Percentiles rank a stretch among this genome's conserved stretches.
These are phyloP conservation scores for Botrytis elliptica DNA, from an alignment of 2,329 filamentous ascomycete genomes.

Conservation along the genomic window DNA sequence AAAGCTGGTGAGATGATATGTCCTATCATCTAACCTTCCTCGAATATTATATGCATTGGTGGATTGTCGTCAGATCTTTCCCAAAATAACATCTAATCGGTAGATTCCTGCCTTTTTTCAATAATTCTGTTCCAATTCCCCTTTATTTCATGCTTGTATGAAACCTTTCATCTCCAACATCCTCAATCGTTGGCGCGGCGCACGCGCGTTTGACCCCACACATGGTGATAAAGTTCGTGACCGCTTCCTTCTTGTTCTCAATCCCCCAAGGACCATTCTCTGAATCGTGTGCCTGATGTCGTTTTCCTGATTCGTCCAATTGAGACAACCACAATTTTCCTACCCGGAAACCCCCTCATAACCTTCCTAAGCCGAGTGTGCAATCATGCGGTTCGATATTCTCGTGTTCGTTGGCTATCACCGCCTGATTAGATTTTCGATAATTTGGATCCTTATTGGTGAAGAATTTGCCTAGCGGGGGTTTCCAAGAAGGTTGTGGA, in stretches of 20 bases:
- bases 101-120: not conserved
- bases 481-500: constrained; percentile 10
- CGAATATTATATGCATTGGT: not conserved
- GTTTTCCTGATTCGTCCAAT: not conserved
- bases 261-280: not conserved
- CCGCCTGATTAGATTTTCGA: constrained; percentile 8
- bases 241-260: not conserved
- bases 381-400: constrained; percentile 1
- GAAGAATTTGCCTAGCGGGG: constrained; percentile 1
- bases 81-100: not conserved
- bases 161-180: constrained; percentile 15
- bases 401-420: constrained; percentile 4
- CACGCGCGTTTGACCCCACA: constrained; percentile 19
- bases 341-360: constrained; percentile 3
- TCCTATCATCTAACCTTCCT: not conserved
- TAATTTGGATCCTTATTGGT: constrained; percentile 3
- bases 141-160: not conserved
- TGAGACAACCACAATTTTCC: not conserved
- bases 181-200: constrained; percentile 1
- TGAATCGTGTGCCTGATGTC: not conserved
- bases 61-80: not conserved
- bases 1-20: constrained; percentile 2
- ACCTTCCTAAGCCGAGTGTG: not conserved
- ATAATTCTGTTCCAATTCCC: not conserved
- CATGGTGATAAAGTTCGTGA: not conserved